Conservation (phyloP, 129 eudicot species). For the Saussurea involucrata region DNA sequence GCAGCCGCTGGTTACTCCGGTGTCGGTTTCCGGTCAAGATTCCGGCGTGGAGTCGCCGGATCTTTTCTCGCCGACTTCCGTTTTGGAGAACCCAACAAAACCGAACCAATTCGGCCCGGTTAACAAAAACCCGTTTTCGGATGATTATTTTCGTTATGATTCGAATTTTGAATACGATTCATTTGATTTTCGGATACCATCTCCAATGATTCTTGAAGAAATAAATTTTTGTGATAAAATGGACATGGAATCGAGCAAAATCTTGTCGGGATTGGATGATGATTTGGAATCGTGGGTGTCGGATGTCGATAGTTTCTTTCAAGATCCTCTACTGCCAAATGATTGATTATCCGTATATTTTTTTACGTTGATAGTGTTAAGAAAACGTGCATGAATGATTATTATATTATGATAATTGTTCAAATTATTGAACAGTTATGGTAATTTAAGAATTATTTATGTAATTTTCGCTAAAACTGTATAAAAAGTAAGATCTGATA, state of each 20-base stretch:
- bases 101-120: background rate
- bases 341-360: background rate
- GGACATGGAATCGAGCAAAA: background rate
- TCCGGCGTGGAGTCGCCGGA: conserved; percentile 18
- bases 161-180: conserved; percentile 23
- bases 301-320: conserved; percentile 45
- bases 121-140: background rate
- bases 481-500: background rate
- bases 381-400: background rate
- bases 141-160: conserved; percentile 29
- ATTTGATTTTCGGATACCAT: conserved; percentile 35
- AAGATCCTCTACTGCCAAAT: conserved; percentile 21
- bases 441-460: background rate
- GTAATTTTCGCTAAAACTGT: background rate
- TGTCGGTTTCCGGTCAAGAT: conserved; percentile 20
- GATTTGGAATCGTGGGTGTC: conserved; percentile 41
- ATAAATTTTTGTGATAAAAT: background rate
- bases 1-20: background rate
- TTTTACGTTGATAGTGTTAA: background rate
- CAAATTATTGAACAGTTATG: background rate
- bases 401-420: background rate
- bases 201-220: conserved; percentile 38
- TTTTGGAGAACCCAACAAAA: conserved; percentile 20
- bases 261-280: conserved; percentile 18
- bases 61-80: conserved; percentile 60